Conservation (phyloP, 345 rosid genomes). For the Salix koriyanagi region DNA sequence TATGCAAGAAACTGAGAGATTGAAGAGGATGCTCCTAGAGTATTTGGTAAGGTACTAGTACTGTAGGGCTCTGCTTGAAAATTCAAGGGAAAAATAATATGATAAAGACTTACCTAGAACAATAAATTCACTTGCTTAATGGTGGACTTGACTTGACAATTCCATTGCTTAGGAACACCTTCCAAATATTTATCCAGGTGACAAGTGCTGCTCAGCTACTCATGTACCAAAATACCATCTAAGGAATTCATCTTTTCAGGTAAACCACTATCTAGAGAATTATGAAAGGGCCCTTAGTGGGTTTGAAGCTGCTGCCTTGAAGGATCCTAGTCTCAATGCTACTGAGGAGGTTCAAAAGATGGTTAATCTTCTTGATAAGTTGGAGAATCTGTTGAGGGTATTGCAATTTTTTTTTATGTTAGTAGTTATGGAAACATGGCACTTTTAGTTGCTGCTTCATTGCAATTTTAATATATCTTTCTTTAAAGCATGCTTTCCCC, state of each 20-base stretch:
- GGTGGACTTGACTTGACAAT: background rate
- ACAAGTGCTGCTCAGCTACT: background rate
- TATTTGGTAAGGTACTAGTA: background rate
- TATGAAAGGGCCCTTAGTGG: constrained; percentile 71
- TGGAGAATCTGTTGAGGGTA: constrained; percentile 54
- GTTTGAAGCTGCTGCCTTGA: constrained; percentile 66
- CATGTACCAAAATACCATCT: background rate
- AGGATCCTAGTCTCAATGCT: constrained; percentile 69
- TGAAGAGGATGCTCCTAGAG: background rate
- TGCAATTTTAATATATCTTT: background rate
- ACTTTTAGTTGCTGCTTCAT: background rate
- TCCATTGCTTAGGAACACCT: constrained; percentile 2
- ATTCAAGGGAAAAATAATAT: background rate
- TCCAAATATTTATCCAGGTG: background rate
- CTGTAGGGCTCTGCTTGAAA: background rate
- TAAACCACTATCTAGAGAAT: constrained; percentile 64
- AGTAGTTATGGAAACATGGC: background rate
- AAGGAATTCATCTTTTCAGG: constrained; percentile 40
- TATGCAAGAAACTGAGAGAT: background rate
- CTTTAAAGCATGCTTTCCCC: background rate
- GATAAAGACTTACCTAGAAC: too few species aligned
- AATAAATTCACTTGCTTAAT: background rate
- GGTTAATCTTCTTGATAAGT: constrained; percentile 56
- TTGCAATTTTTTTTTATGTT: background rate
- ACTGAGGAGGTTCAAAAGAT: constrained; percentile 52